phyloP scores from a whole-genome alignment of 306 rosid genomes.

The Parietaria judaica region DNA sequence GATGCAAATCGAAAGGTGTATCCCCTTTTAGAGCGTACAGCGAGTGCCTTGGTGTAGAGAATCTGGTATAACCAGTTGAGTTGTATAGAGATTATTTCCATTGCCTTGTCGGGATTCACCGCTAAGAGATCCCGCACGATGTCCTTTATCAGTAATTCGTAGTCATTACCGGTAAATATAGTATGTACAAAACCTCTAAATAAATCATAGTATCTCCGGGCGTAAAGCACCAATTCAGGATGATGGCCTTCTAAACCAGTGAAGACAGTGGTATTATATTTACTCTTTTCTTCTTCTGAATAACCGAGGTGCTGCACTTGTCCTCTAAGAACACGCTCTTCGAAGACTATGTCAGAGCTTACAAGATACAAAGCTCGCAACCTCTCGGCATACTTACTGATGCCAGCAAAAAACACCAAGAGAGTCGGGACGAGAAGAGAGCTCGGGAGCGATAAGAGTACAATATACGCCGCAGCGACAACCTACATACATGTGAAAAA shows the following conservation, averaged over 20 bases:
- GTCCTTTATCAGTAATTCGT: background rate
- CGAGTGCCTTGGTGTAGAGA: background rate
- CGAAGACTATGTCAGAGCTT: background rate
- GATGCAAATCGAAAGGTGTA: background rate
- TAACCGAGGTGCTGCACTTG: too few species aligned
- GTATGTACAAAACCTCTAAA: too few species aligned
- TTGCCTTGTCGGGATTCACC: background rate
- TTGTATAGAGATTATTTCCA: background rate
- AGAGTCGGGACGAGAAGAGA: conserved; percentile 23
- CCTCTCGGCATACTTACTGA: conserved; percentile 37
- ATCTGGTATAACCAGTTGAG: background rate
- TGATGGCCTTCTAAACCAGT: too few species aligned
- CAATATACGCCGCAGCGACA: background rate
- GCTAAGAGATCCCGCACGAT: background rate
- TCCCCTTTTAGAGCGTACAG: background rate
- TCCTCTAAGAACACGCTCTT: conserved; percentile 10
- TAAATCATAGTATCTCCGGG: too few species aligned
- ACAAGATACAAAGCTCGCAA: conserved; percentile 33
- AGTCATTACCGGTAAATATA: background rate
- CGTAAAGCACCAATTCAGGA: too few species aligned
- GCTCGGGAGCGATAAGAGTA: conserved; percentile 19
- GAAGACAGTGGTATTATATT: too few species aligned
- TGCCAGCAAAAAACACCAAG: conserved; percentile 31
- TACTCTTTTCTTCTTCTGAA: background rate
- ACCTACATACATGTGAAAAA: background rate